Percentiles rank a stretch among this genome's conserved stretches.
Conservation (phyloP, 495 filamentous ascomycete species). For the Entonaema liquescens region DNA sequence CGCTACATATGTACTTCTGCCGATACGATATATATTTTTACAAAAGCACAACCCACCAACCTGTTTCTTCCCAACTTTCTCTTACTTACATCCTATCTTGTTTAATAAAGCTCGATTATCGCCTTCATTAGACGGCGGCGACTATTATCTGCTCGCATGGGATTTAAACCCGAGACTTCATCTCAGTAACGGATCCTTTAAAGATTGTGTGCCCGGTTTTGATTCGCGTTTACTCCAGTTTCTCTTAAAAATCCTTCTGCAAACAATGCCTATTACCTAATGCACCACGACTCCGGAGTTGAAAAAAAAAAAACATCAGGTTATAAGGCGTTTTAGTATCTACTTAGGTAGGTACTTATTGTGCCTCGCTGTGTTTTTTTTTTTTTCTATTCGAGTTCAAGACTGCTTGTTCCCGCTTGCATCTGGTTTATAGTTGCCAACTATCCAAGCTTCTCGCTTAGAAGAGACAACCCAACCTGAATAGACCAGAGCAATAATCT, state of each 20-base stretch:
- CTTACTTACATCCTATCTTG: background rate
- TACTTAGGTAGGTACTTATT: background rate
- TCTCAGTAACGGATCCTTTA: no score
- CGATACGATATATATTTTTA: background rate
- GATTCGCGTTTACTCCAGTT: background rate
- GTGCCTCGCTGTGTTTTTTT: background rate
- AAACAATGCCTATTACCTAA: background rate
- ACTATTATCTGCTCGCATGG: no score
- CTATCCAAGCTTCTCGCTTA: background rate
- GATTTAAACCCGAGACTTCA: no score
- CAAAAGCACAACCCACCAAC: no score
- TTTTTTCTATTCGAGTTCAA: background rate
- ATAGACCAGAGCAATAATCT: slow-evolving; percentile 1
- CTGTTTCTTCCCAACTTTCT: background rate
- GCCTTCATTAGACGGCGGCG: background rate
- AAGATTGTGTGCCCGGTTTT: background rate
- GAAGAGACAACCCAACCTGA: background rate
- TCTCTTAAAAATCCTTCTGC: background rate
- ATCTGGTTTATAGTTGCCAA: background rate
- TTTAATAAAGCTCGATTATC: background rate
- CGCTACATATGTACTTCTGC: no score
- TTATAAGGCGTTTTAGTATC: background rate
- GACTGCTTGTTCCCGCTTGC: background rate
- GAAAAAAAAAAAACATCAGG: background rate
- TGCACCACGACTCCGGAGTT: background rate